Percentiles rank a stretch among this genome's conserved stretches.
Conservation (phyloP, 73 alveolate species). For the Paramecium octaurelia region DNA sequence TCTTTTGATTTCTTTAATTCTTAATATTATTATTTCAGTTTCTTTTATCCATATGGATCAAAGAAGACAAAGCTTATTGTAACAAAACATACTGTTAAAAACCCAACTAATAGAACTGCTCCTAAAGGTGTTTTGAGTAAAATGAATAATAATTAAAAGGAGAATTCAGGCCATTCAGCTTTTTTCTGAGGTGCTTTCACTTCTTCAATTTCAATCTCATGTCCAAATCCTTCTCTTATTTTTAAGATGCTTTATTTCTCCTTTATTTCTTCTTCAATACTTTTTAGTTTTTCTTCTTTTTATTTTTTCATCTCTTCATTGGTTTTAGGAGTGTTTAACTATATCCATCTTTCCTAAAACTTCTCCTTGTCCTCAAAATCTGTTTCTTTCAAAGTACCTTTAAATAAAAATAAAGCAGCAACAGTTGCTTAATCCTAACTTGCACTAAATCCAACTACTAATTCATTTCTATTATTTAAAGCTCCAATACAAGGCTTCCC, state of each 20-base stretch:
- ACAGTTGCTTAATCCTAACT: neutral
- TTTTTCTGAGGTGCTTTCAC: neutral
- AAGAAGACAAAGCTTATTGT: constrained; percentile 11
- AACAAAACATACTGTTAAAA: neutral
- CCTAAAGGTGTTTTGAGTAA: constrained; percentile 33
- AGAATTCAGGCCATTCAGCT: constrained; percentile 8
- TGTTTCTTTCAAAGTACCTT: neutral
- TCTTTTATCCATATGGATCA: constrained; percentile 31
- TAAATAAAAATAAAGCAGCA: constrained; percentile 3
- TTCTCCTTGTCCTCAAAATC: constrained; percentile 3
- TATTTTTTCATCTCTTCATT: neutral
- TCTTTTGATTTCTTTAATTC: neutral
- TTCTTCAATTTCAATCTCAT: neutral
- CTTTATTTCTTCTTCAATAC: neutral
- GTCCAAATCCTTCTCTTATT: neutral
- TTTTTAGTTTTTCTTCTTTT: neutral
- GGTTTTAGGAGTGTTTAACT: neutral
- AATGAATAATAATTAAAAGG: neutral
- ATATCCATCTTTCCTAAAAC: neutral
- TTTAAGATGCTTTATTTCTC: neutral
- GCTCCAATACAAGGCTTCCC: neutral
- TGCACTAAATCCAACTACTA: neutral
- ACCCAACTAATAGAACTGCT: neutral
- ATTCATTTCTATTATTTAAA: constrained; percentile 3
- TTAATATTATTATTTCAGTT: neutral